Evolutionary conservation across 345 rosid species (phyloP), one percentile per base, ranked within the genome.

Genomic region (Cardiospermum halicacabum): DNA sequence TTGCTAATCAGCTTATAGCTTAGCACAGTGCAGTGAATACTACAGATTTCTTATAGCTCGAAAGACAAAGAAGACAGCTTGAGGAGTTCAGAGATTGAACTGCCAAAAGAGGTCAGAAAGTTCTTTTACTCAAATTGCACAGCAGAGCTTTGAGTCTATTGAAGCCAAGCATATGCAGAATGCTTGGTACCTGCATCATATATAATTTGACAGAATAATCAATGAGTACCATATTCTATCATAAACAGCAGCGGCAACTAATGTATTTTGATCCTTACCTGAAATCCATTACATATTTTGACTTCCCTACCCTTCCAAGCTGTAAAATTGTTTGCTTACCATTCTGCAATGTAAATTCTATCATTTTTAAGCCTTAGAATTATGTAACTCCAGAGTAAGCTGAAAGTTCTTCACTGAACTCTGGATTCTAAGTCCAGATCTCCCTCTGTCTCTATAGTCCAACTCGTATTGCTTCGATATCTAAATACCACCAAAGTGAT

Each of bases 361-460:
- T 10, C 0, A 34, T n/a, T n/a, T 34, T n/a, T n/a, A n/a, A n/a
- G n/a, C n/a, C n/a, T n/a, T n/a, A n/a, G n/a, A n/a, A n/a, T 34
- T 12, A 34, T 72, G n/a, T n/a, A 92, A 96, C 87, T 85, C 84
- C 57, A 74, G 64, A 68, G 81, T 84, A 12, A 93, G 83, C 89
- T 93, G 96, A 81, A 90, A 93, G 77, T 93, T 93, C 81, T 90
- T 93, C 65, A 81, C 94, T 0, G 96, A 92, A 66, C 81, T 81
- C 73, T 83, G 86, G 64, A 84, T 82, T 78, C 74, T 76, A 39
- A 84, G 88, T 39, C 89, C 96, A 64, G 89, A 74, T 80, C 94
- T 80, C 69, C 88, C 96, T 56, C 82, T 80, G 63, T 88, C 94
- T 84, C 90, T 86, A 79, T 69, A 93, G 77, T 85, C 97, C 67